These are phyloP conservation scores for Microcos paniculata DNA, from an alignment of 345 rosid genomes.

Conservation along the genomic window DNA sequence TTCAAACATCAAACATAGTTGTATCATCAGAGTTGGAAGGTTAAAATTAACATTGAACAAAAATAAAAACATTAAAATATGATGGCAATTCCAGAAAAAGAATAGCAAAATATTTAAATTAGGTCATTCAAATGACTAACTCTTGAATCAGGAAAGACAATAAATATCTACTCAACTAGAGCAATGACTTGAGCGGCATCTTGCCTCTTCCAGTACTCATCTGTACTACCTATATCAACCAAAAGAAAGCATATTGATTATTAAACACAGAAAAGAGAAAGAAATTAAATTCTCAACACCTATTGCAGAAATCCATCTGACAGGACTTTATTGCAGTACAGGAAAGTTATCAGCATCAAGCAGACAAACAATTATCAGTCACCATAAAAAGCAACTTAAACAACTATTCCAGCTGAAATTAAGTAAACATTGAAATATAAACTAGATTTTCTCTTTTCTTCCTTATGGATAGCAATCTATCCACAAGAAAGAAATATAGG, in stretches of 20 bases:
- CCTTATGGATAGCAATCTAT: background rate
- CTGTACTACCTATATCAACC: conserved; percentile 68
- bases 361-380: background rate
- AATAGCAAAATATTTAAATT: background rate
- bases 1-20: background rate
- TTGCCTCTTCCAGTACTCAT: conserved; percentile 81
- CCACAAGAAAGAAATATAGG: background rate
- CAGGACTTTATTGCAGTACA: background rate
- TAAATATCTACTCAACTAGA: conserved; percentile 49
- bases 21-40: background rate
- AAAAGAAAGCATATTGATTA: conserved; percentile 15
- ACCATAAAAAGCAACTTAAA: background rate
- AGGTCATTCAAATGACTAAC: background rate
- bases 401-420: background rate
- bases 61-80: background rate
- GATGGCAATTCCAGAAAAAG: background rate
- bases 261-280: background rate
- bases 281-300: background rate
- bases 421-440: background rate
- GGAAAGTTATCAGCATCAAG: background rate
- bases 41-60: background rate
- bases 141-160: conserved; percentile 10
- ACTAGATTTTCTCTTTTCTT: background rate
- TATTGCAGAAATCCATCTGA: background rate
- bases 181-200: conserved; percentile 88